Base-by-base conservation (phyloP, 2,329 filamentous ascomycete genomes). In the Aspergillus fumigatus region DNA sequence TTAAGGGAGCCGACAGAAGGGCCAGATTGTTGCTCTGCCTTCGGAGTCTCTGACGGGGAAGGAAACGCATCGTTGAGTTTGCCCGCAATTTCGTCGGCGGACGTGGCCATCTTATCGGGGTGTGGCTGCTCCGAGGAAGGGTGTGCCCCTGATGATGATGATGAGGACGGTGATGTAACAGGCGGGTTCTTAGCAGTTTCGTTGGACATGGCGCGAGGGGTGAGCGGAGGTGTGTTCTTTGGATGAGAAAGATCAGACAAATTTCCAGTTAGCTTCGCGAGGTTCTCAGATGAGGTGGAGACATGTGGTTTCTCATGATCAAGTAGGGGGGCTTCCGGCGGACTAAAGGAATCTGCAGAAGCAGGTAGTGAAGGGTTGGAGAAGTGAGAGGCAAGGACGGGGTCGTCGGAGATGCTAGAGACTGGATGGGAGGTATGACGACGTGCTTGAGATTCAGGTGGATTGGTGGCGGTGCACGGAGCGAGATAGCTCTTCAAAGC, bases 171-270 rank as follows among this genome's bases (percentile, higher is more conserved):
- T 6, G 71, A 60, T 29, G 68, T 62, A 56, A 55, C 59, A 50
- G 64, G 49, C 54, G 70, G 65, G 52, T 66, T 66, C 62, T 71
- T 70, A 50, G 70, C 70, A 50, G 67, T 59, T 63, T 71, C 84
- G 73, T 84, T 82, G 55, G 91, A 96, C 69, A 93, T 85, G 58
- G 92, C 89, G 77, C 93, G 88, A 62, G 91, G 93, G 55, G 93
- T 95, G 65, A 93, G 92, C 59, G 92, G 87, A 65, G 91, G 89
- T 67, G 90, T 94, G 80, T 91, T 96, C 92, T 97, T 96, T 81
- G 85, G 73, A 76, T 73, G 75, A 69, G 77, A 73, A 74, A 73
- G 77, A 75, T 76, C 80, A 76, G 80, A 80, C 77, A 80, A 80
- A 82, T 85, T 84, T 83, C 86, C 83, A 85, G 92, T 97, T 91